Evolutionary conservation across 2,329 filamentous ascomycete genomes (phyloP).

Genomic region (Xylaria hypoxylon): DNA sequence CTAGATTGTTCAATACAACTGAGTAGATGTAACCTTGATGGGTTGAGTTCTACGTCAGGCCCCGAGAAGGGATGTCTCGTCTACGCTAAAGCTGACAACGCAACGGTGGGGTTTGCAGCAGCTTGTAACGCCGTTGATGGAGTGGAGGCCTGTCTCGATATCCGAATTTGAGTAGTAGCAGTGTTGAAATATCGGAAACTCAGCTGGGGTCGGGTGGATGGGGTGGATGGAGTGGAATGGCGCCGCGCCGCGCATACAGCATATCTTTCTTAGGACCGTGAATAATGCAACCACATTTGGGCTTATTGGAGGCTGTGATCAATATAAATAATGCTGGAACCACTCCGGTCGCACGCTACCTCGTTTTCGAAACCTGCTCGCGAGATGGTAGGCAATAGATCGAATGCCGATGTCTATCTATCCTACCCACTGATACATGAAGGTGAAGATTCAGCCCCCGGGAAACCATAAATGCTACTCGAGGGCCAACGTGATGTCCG

Average conservation of each 20-base stretch:
- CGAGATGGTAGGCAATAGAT: neutral
- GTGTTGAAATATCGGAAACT: neutral
- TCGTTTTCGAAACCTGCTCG: neutral
- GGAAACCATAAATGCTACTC: neutral
- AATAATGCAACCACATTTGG: conserved; percentile 5
- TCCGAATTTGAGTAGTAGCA: conserved; percentile 1
- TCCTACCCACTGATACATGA: neutral
- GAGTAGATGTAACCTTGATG: neutral
- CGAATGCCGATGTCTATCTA: neutral
- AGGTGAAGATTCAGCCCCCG: neutral
- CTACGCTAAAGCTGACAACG: neutral
- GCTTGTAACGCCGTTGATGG: neutral
- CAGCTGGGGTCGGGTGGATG: neutral
- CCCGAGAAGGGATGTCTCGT: neutral
- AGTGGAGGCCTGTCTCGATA: conserved; percentile 7
- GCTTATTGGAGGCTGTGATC: neutral
- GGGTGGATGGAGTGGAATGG: neutral
- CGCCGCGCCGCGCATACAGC: neutral
- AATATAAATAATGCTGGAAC: conserved; percentile 11
- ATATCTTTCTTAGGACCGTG: neutral
- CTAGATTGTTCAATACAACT: neutral
- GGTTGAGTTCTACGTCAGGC: neutral
- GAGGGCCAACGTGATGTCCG: neutral
- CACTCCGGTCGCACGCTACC: neutral
- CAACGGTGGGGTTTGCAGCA: neutral